A percentile compares a stretch with the other conserved stretches of the same genome.
Evolutionary conservation across 2,329 filamentous ascomycete genomes (phyloP).

Genomic region (Mycosphaerelloides madeirae): DNA sequence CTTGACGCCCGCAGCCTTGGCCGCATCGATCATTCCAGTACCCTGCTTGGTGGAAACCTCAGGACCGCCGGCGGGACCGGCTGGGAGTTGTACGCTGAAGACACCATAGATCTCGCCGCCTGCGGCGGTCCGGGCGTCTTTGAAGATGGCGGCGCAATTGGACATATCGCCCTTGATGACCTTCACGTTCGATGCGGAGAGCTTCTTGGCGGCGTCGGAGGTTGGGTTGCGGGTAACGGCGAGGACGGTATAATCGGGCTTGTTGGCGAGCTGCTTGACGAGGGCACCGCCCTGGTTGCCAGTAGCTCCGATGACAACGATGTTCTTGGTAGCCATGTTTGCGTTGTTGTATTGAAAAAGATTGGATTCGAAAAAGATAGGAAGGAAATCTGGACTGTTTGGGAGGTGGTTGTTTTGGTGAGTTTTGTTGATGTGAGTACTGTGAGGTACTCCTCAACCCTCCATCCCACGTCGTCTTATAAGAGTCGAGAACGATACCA

Average conservation of each 20-base stretch:
- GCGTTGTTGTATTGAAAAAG: neutral
- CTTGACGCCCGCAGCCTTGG: constrained; percentile 51
- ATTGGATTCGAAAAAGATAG: neutral
- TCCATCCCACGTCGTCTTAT: too few species aligned
- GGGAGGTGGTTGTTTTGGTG: neutral
- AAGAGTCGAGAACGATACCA: too few species aligned
- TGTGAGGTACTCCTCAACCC: too few species aligned
- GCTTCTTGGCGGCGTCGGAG: constrained; percentile 48
- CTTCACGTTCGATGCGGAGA: constrained; percentile 45
- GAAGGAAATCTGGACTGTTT: neutral
- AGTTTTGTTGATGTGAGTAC: neutral
- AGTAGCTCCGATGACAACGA: constrained; percentile 44
- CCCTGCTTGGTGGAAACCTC: too few species aligned
- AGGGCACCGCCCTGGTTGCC: constrained; percentile 45
- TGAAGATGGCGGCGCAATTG: constrained; percentile 49
- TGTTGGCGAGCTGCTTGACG: constrained; percentile 37
- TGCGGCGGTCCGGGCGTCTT: constrained; percentile 23
- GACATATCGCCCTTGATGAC: constrained; percentile 57
- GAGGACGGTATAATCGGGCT: constrained; percentile 42
- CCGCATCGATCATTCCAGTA: constrained; percentile 46
- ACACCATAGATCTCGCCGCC: constrained; percentile 44
- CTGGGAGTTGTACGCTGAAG: constrained; percentile 52
- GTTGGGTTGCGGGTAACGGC: constrained; percentile 55
- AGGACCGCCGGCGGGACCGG: too few species aligned
- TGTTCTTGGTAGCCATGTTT: constrained; percentile 11